A percentile compares a stretch with the other conserved stretches of the same genome.
phyloP scores from a whole-genome alignment of 176 grass and related monocot species.

The Zea luxurians region DNA sequence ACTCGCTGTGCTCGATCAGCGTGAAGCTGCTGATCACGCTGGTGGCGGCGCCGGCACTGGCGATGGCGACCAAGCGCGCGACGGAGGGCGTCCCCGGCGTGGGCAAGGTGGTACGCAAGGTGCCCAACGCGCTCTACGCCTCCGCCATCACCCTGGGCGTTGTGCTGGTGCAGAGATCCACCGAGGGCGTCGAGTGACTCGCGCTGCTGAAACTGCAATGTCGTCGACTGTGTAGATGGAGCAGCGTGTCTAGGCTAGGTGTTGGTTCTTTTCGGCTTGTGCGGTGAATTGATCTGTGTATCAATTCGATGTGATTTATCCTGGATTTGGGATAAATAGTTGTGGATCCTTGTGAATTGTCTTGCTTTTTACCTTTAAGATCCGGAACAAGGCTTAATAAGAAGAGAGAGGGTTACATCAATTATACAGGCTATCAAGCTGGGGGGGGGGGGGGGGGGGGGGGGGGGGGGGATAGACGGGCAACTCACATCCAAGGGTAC shows the following conservation, averaged over 20 bases:
- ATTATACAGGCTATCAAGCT: too few species aligned
- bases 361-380: background rate
- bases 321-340: background rate
- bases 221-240: background rate
- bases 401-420: too few species aligned
- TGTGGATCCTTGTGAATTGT: background rate
- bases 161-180: constrained; percentile 63
- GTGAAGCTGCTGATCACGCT: constrained; percentile 71
- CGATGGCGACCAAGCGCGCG: constrained; percentile 81
- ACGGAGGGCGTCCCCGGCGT: constrained; percentile 82
- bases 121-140: constrained; percentile 85
- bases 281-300: background rate
- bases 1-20: constrained; percentile 66
- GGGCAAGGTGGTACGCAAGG: constrained; percentile 66
- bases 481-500: too few species aligned
- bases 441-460: too few species aligned
- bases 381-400: too few species aligned
- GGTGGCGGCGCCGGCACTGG: constrained; percentile 62
- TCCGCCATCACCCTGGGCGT: constrained; percentile 71
- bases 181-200: constrained; percentile 51
- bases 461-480: too few species aligned
- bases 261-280: background rate
- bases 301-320: background rate
- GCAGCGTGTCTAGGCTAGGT: background rate
- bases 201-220: background rate